A percentile compares a stretch with the other conserved stretches of the same genome.
Evolutionary conservation across 2,329 filamentous ascomycete species (phyloP).

Genomic region (Fusarium globosum): DNA sequence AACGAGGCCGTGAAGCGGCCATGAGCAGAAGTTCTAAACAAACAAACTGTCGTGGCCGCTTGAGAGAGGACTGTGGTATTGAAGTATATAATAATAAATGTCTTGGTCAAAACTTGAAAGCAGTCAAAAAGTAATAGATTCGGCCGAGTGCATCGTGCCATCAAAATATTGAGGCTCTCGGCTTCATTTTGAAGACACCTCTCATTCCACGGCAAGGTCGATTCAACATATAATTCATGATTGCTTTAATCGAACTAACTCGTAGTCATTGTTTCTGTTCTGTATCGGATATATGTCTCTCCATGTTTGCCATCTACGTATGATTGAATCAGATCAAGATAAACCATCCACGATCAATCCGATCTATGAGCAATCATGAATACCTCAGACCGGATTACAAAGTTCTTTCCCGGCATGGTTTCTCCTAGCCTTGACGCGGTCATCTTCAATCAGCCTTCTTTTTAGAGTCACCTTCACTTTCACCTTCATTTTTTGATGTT

Average conservation of each 20-base stretch:
- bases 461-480: slow-evolving; percentile 1
- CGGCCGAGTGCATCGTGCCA: slow-evolving; percentile 12
- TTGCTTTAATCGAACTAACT: neutral
- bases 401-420: slow-evolving; percentile 4
- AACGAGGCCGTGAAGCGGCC: slow-evolving; percentile 30
- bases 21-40: slow-evolving; percentile 39
- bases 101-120: neutral
- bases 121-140: slow-evolving; percentile 12
- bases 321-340: neutral
- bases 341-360: slow-evolving; percentile 1
- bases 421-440: slow-evolving; percentile 16
- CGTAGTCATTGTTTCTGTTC: slow-evolving; percentile 11
- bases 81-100: slow-evolving; percentile 4
- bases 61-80: slow-evolving; percentile 1
- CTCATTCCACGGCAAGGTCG: slow-evolving; percentile 7
- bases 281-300: slow-evolving; percentile 24
- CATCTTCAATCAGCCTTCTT: slow-evolving; percentile 21
- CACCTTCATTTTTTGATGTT: slow-evolving; percentile 5
- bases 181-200: slow-evolving; percentile 1
- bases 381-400: neutral
- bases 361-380: slow-evolving; percentile 14
- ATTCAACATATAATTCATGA: slow-evolving; percentile 20
- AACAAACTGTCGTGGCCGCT: slow-evolving; percentile 40
- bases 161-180: slow-evolving; percentile 22
- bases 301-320: neutral